Base-by-base conservation (phyloP, 352 stramenopile species). In the Pythium rishiriense region DNA sequence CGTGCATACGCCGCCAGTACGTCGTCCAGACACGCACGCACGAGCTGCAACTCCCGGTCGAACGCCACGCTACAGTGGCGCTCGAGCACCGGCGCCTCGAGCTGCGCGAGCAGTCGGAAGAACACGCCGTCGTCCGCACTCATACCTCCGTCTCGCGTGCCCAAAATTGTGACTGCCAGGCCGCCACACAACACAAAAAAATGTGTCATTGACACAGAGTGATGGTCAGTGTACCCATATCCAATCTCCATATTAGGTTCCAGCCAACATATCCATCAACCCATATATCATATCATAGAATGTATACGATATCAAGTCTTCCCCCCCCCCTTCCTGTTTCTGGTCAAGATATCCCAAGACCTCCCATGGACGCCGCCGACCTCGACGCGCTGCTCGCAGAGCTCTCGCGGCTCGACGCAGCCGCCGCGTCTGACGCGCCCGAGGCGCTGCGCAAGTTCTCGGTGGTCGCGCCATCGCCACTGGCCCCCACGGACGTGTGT, bases 361-460 rank as follows among this genome's bases (percentile, higher is more conserved):
- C 24, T 31, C 7, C 7, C 54, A 70, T 70, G 64, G 56, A 64
- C 39, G 58, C 47, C 33, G 64, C 37, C 37, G 37, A 66, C 6
- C 60, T 73, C 19, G 66, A 65, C 48, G 59, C 66, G 60, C 51
- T 73, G 21, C 66, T 73, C 35, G 52, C 48, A 2, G 66, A 73
- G 31, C 53, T 73, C 33, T 31, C 59, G 31, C 46, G 49, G 8
- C 56, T 73, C 45, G 43, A 67, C 41, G 11, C 31, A 17, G 14
- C 55, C 17, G 3, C 28, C 17, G 47, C 21, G 9, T 8, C 12
- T 21, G 33, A 37, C 4, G 7, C 24, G n/a, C 19, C 43, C 2
- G 47, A 55, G 12, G 53, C 42, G 29, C 57, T 92, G 24, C 61
- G 62, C 46, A 63, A 76, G 62, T 92, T 92, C 12, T 75, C 69